phyloP scores from a whole-genome alignment of 1,284 basidiomycete genomes.

The Porogramme epimiltina region DNA sequence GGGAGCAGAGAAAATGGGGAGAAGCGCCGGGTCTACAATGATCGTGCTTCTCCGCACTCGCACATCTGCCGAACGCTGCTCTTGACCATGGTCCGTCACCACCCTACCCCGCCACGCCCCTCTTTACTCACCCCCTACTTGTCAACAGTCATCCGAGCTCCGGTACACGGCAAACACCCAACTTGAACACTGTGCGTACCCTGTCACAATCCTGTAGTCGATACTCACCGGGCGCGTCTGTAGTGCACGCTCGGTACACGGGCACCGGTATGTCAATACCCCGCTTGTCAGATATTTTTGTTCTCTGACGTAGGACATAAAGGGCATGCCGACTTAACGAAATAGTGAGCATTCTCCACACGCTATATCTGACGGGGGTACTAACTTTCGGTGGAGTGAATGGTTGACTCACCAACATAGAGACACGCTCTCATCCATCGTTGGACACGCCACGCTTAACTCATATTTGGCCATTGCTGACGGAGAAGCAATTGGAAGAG shows the following conservation, averaged over 20 bases:
- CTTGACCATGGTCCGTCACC: slow-evolving; percentile 46
- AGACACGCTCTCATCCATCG: slow-evolving; percentile 90
- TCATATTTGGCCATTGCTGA: slow-evolving; percentile 93
- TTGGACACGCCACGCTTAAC: slow-evolving; percentile 86
- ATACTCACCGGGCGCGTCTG: neutral
- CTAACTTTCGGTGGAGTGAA: slow-evolving; percentile 62
- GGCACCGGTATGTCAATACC: slow-evolving; percentile 73
- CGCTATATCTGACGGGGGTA: slow-evolving; percentile 7
- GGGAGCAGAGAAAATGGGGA: neutral
- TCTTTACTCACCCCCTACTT: slow-evolving; percentile 1
- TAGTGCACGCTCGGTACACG: slow-evolving; percentile 95
- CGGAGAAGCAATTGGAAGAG: slow-evolving; percentile 85
- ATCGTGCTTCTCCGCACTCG: too few relatives aligned
- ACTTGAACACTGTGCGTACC: slow-evolving; percentile 80
- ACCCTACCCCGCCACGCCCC: slow-evolving; percentile 26
- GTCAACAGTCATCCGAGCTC: slow-evolving; percentile 76
- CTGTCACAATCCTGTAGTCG: neutral
- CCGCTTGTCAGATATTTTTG: too few relatives aligned
- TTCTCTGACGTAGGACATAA: neutral
- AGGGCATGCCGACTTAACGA: slow-evolving; percentile 93
- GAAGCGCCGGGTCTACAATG: slow-evolving; percentile 8
- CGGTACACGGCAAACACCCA: slow-evolving; percentile 95
- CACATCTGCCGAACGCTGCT: slow-evolving; percentile 6
- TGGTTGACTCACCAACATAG: slow-evolving; percentile 98
- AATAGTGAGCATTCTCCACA: slow-evolving; percentile 66